Evolutionary conservation across 2,329 filamentous ascomycete species (phyloP).

Genomic region (Corniculantispora saksenae): DNA sequence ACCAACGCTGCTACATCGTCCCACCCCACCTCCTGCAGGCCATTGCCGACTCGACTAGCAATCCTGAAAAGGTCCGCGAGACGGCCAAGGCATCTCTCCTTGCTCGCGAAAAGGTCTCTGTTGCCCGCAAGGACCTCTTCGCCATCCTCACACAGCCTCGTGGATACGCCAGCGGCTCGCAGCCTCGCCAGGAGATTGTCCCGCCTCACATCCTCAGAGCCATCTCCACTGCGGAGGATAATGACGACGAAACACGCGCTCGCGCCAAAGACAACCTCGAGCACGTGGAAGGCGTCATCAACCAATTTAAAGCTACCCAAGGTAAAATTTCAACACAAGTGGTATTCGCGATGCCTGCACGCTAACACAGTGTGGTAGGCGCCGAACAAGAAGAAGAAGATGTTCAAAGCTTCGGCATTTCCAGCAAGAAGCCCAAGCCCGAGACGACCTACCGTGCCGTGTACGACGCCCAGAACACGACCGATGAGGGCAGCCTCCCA

Average conservation of each 20-base stretch:
- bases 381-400: constrained; percentile 18
- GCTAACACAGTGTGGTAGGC: constrained; percentile 22
- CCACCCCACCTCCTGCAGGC: constrained; percentile 48
- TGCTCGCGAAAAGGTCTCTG: constrained; percentile 33
- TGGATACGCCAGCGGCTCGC: constrained; percentile 25
- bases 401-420: not conserved
- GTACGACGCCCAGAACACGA: constrained; percentile 44
- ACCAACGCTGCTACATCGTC: constrained; percentile 41
- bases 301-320: constrained; percentile 24
- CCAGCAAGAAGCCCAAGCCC: constrained; percentile 10
- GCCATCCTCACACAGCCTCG: constrained; percentile 36
- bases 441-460: constrained; percentile 42
- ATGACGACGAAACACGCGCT: constrained; percentile 40
- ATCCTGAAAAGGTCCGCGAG: constrained; percentile 37
- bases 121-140: constrained; percentile 37
- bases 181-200: constrained; percentile 35
- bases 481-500: constrained; percentile 41
- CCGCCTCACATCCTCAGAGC: constrained; percentile 41
- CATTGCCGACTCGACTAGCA: constrained; percentile 42
- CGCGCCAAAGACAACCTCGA: constrained; percentile 41
- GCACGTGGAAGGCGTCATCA: constrained; percentile 37
- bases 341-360: too few species aligned
- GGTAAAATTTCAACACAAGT: constrained; percentile 27
- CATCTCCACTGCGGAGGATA: constrained; percentile 38
- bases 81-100: constrained; percentile 39